Percentiles rank a stretch among this genome's conserved stretches.
phyloP scores from a whole-genome alignment of 352 stramenopile genomes.

The Globisporangium parvum region DNA sequence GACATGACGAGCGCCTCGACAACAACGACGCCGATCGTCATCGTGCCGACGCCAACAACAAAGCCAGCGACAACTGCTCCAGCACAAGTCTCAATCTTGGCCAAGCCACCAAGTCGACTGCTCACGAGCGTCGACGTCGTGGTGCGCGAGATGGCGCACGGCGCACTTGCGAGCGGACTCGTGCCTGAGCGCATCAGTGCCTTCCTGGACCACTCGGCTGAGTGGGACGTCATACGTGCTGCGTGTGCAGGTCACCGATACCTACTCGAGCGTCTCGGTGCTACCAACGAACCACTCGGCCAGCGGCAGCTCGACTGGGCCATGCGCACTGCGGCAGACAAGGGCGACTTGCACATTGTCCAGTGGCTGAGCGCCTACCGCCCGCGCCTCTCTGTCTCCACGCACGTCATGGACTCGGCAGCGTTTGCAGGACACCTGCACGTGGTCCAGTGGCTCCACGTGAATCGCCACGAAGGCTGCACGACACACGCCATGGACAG shows the following conservation, averaged over 20 bases:
- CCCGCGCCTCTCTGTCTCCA: conserved; percentile 42
- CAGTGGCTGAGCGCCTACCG: conserved; percentile 60
- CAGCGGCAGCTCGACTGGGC: conserved; percentile 59
- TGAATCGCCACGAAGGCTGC: conserved; percentile 60
- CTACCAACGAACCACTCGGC: conserved; percentile 27
- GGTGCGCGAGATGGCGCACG: conserved; percentile 23
- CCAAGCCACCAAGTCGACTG: background rate
- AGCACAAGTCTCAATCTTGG: background rate
- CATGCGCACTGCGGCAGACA: conserved; percentile 60
- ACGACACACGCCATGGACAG: conserved; percentile 75
- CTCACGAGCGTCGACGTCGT: conserved; percentile 38
- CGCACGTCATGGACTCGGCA: conserved; percentile 77
- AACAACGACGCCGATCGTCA: too few species aligned
- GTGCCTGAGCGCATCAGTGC: conserved; percentile 20
- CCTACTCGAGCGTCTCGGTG: conserved; percentile 43
- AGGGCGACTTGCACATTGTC: conserved; percentile 53
- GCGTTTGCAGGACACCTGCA: conserved; percentile 59
- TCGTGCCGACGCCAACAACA: too few species aligned
- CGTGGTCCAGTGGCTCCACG: conserved; percentile 70
- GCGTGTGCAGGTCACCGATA: conserved; percentile 46
- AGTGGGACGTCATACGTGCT: conserved; percentile 54
- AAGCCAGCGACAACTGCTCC: too few species aligned
- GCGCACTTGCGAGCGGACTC: conserved; percentile 12
- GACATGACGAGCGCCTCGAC: too few species aligned
- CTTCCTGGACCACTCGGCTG: conserved; percentile 47